Evolutionary conservation across 2,329 filamentous ascomycete species (phyloP).

Genomic region (Colletotrichum sp.): DNA sequence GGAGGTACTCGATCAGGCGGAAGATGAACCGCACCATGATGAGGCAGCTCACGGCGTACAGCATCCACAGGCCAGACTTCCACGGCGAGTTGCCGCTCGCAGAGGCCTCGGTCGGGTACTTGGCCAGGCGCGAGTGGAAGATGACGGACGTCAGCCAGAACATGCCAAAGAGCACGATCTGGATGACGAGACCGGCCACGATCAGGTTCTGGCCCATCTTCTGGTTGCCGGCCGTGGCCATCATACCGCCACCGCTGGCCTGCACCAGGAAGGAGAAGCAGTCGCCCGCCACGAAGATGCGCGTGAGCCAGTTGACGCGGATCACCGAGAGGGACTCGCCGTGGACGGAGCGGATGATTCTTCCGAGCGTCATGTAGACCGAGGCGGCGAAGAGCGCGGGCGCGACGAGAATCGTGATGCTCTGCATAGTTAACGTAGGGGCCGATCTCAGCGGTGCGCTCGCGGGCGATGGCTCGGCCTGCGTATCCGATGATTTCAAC

Average conservation of each 20-base stretch:
- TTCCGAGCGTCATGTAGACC: conserved; percentile 55
- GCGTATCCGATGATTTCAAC: conserved; percentile 50
- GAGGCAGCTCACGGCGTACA: conserved; percentile 55
- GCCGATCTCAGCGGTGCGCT: conserved; percentile 31
- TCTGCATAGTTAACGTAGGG: conserved; percentile 48
- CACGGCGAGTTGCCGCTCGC: conserved; percentile 27
- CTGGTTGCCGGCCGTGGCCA: conserved; percentile 21
- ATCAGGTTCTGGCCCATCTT: conserved; percentile 55
- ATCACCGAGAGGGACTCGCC: conserved; percentile 37
- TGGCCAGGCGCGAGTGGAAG: conserved; percentile 47
- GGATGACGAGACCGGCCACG: conserved; percentile 59
- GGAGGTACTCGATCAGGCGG: conserved; percentile 62
- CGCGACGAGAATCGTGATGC: conserved; percentile 47
- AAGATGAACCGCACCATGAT: conserved; percentile 61
- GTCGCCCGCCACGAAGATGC: conserved; percentile 59
- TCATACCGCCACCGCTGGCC: conserved; percentile 44
- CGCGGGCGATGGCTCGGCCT: conserved; percentile 31
- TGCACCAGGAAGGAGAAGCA: conserved; percentile 57
- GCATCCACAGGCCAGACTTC: conserved; percentile 43
- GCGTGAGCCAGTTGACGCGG: conserved; percentile 48
- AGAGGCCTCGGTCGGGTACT: conserved; percentile 21
- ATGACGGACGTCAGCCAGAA: conserved; percentile 53
- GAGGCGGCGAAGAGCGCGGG: conserved; percentile 53
- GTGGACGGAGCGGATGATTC: conserved; percentile 43
- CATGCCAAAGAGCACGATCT: conserved; percentile 60